Conservation (phyloP, 1,284 basidiomycete species). For the Peniophora sp. region DNA sequence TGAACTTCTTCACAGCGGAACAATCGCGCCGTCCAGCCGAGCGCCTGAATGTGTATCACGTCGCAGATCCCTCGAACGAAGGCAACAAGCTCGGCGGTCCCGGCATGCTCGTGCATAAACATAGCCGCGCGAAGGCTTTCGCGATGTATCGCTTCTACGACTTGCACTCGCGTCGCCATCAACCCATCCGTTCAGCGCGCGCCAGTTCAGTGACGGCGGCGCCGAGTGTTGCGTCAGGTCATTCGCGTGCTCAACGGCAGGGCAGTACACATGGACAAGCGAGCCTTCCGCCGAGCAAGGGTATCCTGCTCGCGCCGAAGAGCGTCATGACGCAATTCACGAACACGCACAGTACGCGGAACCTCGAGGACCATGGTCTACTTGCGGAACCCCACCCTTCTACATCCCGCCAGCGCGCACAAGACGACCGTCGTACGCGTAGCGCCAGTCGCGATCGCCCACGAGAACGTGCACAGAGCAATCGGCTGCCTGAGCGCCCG, state of each 20-base stretch:
- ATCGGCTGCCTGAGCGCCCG: neutral
- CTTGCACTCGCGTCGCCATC: constrained; percentile 16
- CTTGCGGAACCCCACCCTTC: constrained; percentile 35
- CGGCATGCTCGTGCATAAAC: constrained; percentile 64
- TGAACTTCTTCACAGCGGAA: constrained; percentile 25
- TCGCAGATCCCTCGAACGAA: constrained; percentile 33
- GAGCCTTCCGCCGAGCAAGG: constrained; percentile 29
- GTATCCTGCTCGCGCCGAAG: constrained; percentile 59
- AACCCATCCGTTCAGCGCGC: constrained; percentile 7
- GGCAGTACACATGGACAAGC: too few species aligned
- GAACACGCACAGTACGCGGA: constrained; percentile 66
- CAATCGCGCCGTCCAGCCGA: constrained; percentile 54
- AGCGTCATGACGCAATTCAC: constrained; percentile 71
- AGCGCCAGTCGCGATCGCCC: neutral
- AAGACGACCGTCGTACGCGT: constrained; percentile 10
- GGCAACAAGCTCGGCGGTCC: constrained; percentile 44
- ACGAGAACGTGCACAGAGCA: neutral
- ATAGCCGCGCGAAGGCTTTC: constrained; percentile 68
- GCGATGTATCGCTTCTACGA: constrained; percentile 63
- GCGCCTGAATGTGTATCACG: constrained; percentile 53
- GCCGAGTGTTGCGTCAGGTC: neutral
- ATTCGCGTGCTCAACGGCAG: constrained; percentile 15
- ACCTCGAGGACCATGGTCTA: constrained; percentile 58
- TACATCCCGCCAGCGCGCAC: neutral
- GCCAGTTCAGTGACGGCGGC: neutral